These are phyloP conservation scores for Petrea volubilis DNA, from an alignment of 257 asterid genomes.

Conservation along the genomic window DNA sequence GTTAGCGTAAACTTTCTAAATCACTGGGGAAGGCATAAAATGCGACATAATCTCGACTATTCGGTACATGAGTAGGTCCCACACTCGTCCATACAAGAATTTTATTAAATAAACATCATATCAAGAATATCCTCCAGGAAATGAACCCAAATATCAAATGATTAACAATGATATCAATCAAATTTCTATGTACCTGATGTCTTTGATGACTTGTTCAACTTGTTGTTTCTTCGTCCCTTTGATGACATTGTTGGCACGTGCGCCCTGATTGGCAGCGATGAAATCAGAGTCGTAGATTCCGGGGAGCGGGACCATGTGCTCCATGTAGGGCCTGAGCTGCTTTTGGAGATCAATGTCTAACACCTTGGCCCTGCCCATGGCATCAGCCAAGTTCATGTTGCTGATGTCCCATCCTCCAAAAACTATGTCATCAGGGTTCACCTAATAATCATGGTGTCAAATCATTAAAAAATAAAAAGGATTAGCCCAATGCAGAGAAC, in stretches of 20 bases:
- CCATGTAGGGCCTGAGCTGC: slow-evolving; percentile 98
- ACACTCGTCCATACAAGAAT: neutral
- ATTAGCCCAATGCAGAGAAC: neutral
- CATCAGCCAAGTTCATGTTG: slow-evolving; percentile 91
- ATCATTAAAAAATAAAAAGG: slow-evolving; percentile 11
- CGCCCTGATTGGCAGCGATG: slow-evolving; percentile 96
- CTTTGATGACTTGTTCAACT: slow-evolving; percentile 72
- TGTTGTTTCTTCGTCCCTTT: slow-evolving; percentile 89
- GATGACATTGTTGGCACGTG: slow-evolving; percentile 87
- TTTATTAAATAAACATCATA: neutral
- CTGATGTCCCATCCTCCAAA: slow-evolving; percentile 99
- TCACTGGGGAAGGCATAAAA: neutral
- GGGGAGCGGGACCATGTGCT: slow-evolving; percentile 97
- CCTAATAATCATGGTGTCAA: slow-evolving; percentile 55
- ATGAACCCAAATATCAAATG: neutral
- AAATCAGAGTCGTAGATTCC: slow-evolving; percentile 95
- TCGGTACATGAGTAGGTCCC: too few relatives aligned
- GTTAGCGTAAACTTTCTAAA: neutral
- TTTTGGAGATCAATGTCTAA: slow-evolving; percentile 92
- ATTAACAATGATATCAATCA: too few relatives aligned
- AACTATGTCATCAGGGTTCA: slow-evolving; percentile 83
- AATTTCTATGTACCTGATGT: slow-evolving; percentile 61
- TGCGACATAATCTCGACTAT: too few relatives aligned
- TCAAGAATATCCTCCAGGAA: neutral
- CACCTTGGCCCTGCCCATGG: slow-evolving; percentile 95